Evolutionary conservation across 2,329 filamentous ascomycete genomes (phyloP).

Genomic region (Colletotrichum sp.): DNA sequence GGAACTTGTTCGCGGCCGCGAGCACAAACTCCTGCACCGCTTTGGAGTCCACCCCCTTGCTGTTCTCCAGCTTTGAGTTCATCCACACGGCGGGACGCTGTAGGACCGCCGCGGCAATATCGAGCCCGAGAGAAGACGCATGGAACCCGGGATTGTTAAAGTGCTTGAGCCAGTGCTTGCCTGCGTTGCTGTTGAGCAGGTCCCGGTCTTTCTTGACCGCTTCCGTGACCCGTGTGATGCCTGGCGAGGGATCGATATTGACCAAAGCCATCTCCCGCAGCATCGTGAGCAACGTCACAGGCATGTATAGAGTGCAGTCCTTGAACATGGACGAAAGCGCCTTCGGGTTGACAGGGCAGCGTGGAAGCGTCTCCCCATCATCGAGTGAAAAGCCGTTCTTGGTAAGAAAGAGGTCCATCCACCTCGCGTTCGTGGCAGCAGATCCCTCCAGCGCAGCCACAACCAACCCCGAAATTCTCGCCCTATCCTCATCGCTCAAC

Average conservation of each 20-base stretch:
- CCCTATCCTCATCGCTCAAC: background rate
- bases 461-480: conserved; percentile 27
- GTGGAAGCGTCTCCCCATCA: conserved; percentile 25
- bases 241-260: conserved; percentile 26
- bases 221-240: conserved; percentile 26
- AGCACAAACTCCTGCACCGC: background rate
- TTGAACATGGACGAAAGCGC: conserved; percentile 20
- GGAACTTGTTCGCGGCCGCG: background rate
- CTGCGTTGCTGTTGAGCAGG: conserved; percentile 30
- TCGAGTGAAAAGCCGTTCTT: conserved; percentile 29
- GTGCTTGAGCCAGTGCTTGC: conserved; percentile 34
- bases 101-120: background rate
- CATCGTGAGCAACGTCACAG: conserved; percentile 21
- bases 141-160: conserved; percentile 12
- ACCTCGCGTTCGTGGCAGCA: conserved; percentile 31
- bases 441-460: conserved; percentile 29
- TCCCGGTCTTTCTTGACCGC: conserved; percentile 25
- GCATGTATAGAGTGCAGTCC: conserved; percentile 18
- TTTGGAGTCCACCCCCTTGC: background rate
- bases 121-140: conserved; percentile 1
- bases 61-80: background rate
- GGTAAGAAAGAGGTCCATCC: conserved; percentile 35
- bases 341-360: conserved; percentile 24
- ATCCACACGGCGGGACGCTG: background rate
- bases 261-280: conserved; percentile 22